A percentile compares a stretch with the other conserved stretches of the same genome.
Evolutionary conservation across 2,329 filamentous ascomycete species (phyloP).

Genomic region (Cordyceps cateniannulata): DNA sequence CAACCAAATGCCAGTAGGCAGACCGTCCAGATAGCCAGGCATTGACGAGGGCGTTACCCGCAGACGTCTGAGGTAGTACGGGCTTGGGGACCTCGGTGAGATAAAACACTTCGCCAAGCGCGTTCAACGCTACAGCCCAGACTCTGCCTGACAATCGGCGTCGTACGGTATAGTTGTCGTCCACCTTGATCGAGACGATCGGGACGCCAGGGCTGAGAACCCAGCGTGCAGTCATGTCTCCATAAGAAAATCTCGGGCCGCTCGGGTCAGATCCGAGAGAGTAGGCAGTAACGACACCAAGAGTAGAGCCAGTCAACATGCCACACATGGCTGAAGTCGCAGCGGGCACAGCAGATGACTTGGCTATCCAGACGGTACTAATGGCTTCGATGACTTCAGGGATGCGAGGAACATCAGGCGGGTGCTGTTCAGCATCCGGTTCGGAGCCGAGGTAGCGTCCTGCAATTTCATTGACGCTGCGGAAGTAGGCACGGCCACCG

Average conservation of each 20-base stretch:
- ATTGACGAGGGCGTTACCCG: constrained; percentile 53
- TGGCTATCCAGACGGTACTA: constrained; percentile 84
- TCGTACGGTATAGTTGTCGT: constrained; percentile 71
- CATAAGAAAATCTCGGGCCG: constrained; percentile 58
- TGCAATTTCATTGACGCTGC: constrained; percentile 64
- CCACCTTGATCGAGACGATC: constrained; percentile 75
- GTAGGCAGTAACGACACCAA: constrained; percentile 77
- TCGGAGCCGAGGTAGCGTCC: constrained; percentile 67
- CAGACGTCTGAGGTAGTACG: constrained; percentile 40
- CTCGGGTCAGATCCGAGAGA: constrained; percentile 57
- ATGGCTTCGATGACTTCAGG: constrained; percentile 64
- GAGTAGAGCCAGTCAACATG: constrained; percentile 75
- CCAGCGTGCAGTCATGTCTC: constrained; percentile 84
- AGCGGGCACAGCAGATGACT: constrained; percentile 63
- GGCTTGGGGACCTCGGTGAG: constrained; percentile 63
- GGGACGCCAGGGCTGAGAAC: constrained; percentile 87
- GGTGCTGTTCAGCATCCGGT: constrained; percentile 52
- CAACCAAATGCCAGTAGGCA: constrained; percentile 74
- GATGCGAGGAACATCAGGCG: constrained; percentile 70
- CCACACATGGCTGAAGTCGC: constrained; percentile 73
- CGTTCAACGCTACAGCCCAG: constrained; percentile 92
- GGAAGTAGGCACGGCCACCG: constrained; percentile 73
- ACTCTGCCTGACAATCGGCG: constrained; percentile 65
- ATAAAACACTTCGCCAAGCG: constrained; percentile 86
- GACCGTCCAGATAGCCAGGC: constrained; percentile 78